Percentiles rank a stretch among this genome's conserved stretches.
phyloP scores from a whole-genome alignment of 2,329 filamentous ascomycete species.

The Calycina herbarum region DNA sequence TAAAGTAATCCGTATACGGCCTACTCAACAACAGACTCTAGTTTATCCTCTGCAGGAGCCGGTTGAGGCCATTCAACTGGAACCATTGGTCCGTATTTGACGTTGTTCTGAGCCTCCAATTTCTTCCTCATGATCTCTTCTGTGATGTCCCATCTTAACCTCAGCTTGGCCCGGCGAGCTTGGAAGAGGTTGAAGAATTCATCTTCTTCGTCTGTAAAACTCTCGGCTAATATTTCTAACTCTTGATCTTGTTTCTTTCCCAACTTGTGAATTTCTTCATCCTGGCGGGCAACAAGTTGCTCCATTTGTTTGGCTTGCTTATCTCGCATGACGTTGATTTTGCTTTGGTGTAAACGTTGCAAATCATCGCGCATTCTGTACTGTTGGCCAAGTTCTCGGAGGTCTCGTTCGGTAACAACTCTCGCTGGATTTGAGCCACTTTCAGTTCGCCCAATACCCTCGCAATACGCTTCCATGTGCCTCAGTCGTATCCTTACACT shows the following conservation, averaged over 20 bases:
- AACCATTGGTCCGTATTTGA: slow-evolving; percentile 44
- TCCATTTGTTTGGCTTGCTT: slow-evolving; percentile 62
- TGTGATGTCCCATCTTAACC: slow-evolving; percentile 52
- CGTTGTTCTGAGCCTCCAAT: slow-evolving; percentile 47
- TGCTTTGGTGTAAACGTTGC: slow-evolving; percentile 57
- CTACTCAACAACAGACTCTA: slow-evolving; percentile 2
- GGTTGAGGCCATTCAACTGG: slow-evolving; percentile 42
- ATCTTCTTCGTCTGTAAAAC: slow-evolving; percentile 52
- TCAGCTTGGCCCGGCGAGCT: slow-evolving; percentile 46
- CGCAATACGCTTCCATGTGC: slow-evolving; percentile 67
- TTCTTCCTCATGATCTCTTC: slow-evolving; percentile 55
- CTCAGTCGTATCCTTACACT: slow-evolving; percentile 59
- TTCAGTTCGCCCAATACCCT: slow-evolving; percentile 48
- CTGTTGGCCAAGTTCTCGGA: slow-evolving; percentile 59
- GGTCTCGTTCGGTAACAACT: slow-evolving; percentile 58
- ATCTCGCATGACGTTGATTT: slow-evolving; percentile 66
- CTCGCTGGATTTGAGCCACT: slow-evolving; percentile 46
- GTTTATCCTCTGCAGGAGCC: neutral
- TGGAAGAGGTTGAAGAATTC: slow-evolving; percentile 46
- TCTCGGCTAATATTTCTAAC: slow-evolving; percentile 48
- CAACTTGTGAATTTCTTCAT: slow-evolving; percentile 51
- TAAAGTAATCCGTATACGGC: neutral
- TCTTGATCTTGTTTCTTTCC: slow-evolving; percentile 48
- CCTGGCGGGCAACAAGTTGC: slow-evolving; percentile 56
- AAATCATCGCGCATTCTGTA: slow-evolving; percentile 61